Evolutionary conservation across 306 rosid genomes (phyloP).

Genomic region (Ziziphus jujuba): DNA sequence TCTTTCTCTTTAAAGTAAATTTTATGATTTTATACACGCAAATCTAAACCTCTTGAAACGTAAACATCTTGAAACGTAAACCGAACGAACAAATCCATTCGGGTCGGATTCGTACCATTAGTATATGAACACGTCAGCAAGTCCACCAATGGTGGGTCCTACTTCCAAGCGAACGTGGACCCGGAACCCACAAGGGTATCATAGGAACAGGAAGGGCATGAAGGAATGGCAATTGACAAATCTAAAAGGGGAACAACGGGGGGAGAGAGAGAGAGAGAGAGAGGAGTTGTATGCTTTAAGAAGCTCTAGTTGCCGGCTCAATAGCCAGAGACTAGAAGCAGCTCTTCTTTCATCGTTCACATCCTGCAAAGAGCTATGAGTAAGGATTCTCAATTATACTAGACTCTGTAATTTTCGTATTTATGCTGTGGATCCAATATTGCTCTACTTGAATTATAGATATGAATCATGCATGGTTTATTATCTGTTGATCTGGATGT

Average conservation of each 20-base stretch:
- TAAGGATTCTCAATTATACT: background rate
- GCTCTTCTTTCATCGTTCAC: slow-evolving; percentile 3
- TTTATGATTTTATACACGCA: no score
- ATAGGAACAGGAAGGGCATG: background rate
- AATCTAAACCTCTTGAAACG: no score
- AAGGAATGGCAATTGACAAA: background rate
- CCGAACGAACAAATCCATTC: no score
- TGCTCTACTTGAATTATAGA: background rate
- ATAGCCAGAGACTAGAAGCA: background rate
- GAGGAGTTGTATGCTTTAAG: background rate
- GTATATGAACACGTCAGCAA: background rate
- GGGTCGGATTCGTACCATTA: background rate
- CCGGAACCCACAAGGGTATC: no score
- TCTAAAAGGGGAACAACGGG: no score
- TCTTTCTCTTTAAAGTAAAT: no score
- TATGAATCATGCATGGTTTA: background rate
- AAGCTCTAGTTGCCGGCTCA: slow-evolving; percentile 5
- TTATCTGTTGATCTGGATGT: slow-evolving; percentile 22
- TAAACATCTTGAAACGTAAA: no score
- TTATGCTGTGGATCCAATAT: slow-evolving; percentile 1
- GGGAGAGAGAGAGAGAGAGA: background rate
- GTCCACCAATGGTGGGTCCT: no score
- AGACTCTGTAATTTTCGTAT: background rate
- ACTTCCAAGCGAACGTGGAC: no score
- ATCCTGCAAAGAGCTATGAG: background rate